Base-by-base conservation (phyloP, 257 asterid species). In the Primulina eburnea region DNA sequence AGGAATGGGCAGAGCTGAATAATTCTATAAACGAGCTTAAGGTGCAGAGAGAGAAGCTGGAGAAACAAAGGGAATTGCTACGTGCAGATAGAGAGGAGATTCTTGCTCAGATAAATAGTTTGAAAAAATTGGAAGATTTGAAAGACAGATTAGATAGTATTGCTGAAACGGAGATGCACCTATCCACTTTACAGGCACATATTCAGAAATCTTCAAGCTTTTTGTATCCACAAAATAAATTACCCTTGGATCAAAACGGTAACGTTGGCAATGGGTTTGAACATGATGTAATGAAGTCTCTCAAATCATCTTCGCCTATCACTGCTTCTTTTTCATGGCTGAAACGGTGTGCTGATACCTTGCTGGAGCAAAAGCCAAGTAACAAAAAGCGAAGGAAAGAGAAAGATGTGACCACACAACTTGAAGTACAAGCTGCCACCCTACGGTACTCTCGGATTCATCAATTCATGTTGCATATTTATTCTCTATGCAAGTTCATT, bases 51-150 rank as follows among this genome's bases (percentile, higher is more conserved):
- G 85, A 87, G 77, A 94, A 85, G 75, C 76, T 94, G 80, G 99
- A 89, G 88, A 89, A 89, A 76, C 97, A 94, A 80, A 84, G 99
- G 81, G 97, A 89, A 79, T 80, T 85, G 59, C 82, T 94, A 33
- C 90, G 78, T 63, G 90, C 91, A 68, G 99, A 94, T 65, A 84
- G 99, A 73, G 82, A 78, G 77, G 95, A 89, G 66, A 91, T 94
- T 69, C 85, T 91, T 72, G 68, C 84, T 76, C 97, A 82, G 80
- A 91, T 84, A 32, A 96, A 87, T 65, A 82, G 76, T 71, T 77
- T 94, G 84, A 91, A 82, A 80, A 85, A 82, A 57, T 80, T 94
- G 81, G 97, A 94, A 84, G 95, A 83, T 63, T 26, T 88, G 43
- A 89, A 89, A 80, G 86, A 79, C 3, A 81, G 65, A 50, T 82